Conservation (phyloP, 2,329 filamentous ascomycete genomes). For the Aspergillus brasiliensis region DNA sequence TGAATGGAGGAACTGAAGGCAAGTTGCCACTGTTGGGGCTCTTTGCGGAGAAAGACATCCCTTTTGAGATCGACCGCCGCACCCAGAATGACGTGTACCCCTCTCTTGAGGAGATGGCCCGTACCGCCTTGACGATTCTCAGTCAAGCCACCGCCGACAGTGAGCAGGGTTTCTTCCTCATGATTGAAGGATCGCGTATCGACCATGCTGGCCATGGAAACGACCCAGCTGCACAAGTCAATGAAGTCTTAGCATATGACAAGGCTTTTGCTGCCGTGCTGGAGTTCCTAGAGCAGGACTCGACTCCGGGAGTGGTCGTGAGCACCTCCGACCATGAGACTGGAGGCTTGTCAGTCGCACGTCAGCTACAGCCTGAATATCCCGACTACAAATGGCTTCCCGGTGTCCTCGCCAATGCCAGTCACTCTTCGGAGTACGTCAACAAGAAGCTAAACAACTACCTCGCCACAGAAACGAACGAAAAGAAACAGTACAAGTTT, state of each 20-base stretch:
- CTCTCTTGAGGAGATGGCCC: slow-evolving; percentile 87
- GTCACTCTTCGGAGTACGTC: slow-evolving; percentile 72
- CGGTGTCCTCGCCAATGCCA: slow-evolving; percentile 75
- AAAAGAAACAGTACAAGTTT: slow-evolving; percentile 60
- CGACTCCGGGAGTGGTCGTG: slow-evolving; percentile 74
- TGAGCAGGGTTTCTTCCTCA: slow-evolving; percentile 94
- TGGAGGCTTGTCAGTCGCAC: slow-evolving; percentile 79
- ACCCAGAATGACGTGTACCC: slow-evolving; percentile 79
- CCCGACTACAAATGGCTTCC: slow-evolving; percentile 81
- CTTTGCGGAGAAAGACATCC: slow-evolving; percentile 79
- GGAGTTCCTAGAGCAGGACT: slow-evolving; percentile 77
- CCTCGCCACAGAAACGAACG: slow-evolving; percentile 48
- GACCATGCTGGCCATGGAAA: slow-evolving; percentile 91
- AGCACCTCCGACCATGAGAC: slow-evolving; percentile 96
- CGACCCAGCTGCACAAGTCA: slow-evolving; percentile 79
- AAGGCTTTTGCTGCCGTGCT: slow-evolving; percentile 78
- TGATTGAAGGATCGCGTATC: slow-evolving; percentile 96
- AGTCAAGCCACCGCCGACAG: slow-evolving; percentile 78
- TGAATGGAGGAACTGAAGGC: slow-evolving; percentile 67
- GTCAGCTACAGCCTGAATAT: slow-evolving; percentile 67
- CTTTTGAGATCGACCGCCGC: slow-evolving; percentile 88
- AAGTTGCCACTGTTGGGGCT: slow-evolving; percentile 83
- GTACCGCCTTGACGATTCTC: slow-evolving; percentile 76
- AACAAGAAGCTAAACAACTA: slow-evolving; percentile 63
- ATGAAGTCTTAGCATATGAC: slow-evolving; percentile 95